Conservation (phyloP, 371 early-diverging fungal species). For the Mortierella polycephala region DNA sequence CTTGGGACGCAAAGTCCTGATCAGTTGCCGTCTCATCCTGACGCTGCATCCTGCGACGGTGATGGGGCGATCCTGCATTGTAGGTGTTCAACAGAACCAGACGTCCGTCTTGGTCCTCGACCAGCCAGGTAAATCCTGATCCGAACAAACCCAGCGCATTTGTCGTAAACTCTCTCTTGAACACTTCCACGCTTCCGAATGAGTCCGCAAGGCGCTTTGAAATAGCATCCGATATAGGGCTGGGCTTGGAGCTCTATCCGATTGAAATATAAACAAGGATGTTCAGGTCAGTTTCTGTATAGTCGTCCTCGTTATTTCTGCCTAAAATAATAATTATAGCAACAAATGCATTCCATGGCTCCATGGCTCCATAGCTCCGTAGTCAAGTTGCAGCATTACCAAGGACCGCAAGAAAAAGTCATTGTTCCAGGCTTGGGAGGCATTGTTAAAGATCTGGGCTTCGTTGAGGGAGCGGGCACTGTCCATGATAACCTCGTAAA, state of each 20-base stretch:
- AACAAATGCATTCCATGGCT: neutral
- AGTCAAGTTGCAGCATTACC: slow-evolving; percentile 30
- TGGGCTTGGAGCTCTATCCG: slow-evolving; percentile 22
- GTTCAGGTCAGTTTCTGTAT: neutral
- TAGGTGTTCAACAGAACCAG: slow-evolving; percentile 65
- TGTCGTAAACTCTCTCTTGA: slow-evolving; percentile 60
- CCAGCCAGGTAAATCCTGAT: slow-evolving; percentile 75
- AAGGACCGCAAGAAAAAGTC: slow-evolving; percentile 69
- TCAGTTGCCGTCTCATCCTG: slow-evolving; percentile 49
- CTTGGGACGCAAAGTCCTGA: slow-evolving; percentile 23
- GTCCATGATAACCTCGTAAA: slow-evolving; percentile 47
- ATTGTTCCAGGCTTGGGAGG: slow-evolving; percentile 74
- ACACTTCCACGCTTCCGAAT: slow-evolving; percentile 61
- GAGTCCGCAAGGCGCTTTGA: slow-evolving; percentile 38
- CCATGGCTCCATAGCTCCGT: neutral
- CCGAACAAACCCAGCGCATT: slow-evolving; percentile 68
- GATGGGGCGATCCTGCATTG: slow-evolving; percentile 59
- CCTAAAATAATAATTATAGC: neutral
- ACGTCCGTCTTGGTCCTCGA: slow-evolving; percentile 60
- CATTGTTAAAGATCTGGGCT: slow-evolving; percentile 63
- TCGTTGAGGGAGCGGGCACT: slow-evolving; percentile 49
- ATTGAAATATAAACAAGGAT: neutral
- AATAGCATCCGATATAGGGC: slow-evolving; percentile 40
- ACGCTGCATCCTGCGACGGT: slow-evolving; percentile 54
- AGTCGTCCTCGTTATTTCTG: neutral